phyloP scores from a whole-genome alignment of 2,329 filamentous ascomycete genomes.

The Ascochyta fabae region DNA sequence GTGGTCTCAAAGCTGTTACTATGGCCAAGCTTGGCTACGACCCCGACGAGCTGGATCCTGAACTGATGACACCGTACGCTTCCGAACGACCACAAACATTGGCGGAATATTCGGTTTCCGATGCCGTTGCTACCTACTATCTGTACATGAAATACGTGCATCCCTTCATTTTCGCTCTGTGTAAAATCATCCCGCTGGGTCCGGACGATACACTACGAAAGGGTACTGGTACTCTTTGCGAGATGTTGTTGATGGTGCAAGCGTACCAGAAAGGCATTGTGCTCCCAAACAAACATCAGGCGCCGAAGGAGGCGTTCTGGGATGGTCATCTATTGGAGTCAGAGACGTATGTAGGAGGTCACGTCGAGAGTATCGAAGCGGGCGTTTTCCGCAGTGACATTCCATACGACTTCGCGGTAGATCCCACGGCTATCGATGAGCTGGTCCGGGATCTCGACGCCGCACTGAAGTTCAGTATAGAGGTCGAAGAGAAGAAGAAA shows the following conservation, averaged over 20 bases:
- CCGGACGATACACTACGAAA: constrained; percentile 93
- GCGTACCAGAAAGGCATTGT: constrained; percentile 92
- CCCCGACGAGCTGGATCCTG: constrained; percentile 95
- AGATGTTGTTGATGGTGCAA: constrained; percentile 99
- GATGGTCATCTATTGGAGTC: constrained; percentile 95
- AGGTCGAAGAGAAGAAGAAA: constrained; percentile 60
- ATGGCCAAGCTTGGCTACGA: constrained; percentile 98
- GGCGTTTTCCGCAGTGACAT: constrained; percentile 97
- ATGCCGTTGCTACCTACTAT: constrained; percentile 98
- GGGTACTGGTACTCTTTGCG: constrained; percentile 96
- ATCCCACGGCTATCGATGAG: constrained; percentile 87
- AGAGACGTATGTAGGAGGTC: constrained; percentile 96
- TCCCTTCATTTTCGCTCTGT: constrained; percentile 98
- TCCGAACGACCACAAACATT: constrained; percentile 89
- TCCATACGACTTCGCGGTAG: constrained; percentile 91
- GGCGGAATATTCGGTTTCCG: constrained; percentile 97
- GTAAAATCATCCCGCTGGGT: constrained; percentile 91
- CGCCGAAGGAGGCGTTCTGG: constrained; percentile 92
- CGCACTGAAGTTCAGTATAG: constrained; percentile 80
- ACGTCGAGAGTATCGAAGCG: constrained; percentile 98
- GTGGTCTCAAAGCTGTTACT: constrained; percentile 95
- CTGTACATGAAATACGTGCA: constrained; percentile 99
- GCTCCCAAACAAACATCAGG: constrained; percentile 92
- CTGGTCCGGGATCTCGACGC: constrained; percentile 84
- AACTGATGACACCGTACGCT: constrained; percentile 92